Conservation (phyloP, 495 filamentous ascomycete species). For the Xylaria sp. region DNA sequence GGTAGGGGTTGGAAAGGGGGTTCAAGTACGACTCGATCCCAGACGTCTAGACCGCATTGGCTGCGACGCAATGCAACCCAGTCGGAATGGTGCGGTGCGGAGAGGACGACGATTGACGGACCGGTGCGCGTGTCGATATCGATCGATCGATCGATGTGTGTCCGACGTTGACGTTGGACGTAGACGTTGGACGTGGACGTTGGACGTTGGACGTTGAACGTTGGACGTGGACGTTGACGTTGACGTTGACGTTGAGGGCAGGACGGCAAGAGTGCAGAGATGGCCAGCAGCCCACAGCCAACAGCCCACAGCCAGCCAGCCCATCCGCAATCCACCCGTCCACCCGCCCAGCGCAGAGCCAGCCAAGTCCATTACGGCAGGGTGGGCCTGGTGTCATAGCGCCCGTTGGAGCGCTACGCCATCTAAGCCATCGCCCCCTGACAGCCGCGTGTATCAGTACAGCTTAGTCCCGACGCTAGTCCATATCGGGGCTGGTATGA, state of each 20-base stretch:
- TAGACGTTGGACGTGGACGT: not conserved
- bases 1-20: conserved; percentile 1
- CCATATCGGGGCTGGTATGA: conserved; percentile 1
- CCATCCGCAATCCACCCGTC: conserved; percentile 12
- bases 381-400: conserved; percentile 22
- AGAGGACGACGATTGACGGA: conserved; percentile 7
- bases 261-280: conserved; percentile 6
- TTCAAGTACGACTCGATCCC: not conserved
- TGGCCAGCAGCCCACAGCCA: not conserved
- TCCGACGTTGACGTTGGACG: not conserved
- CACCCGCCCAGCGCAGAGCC: not conserved
- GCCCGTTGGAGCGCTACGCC: conserved; percentile 13
- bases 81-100: not conserved
- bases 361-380: conserved; percentile 20
- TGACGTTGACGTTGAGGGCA: conserved; percentile 7
- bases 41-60: not conserved
- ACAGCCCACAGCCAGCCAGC: not conserved
- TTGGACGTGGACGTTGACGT: not conserved
- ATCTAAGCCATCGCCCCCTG: conserved; percentile 14
- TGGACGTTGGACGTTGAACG: conserved; percentile 15
- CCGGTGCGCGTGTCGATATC: conserved; percentile 12
- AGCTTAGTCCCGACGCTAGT: not conserved
- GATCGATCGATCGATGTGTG: not conserved
- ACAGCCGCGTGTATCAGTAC: conserved; percentile 23
- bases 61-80: conserved; percentile 6